Conservation (phyloP, 805 yeast species). For the Candida peoriensis region DNA sequence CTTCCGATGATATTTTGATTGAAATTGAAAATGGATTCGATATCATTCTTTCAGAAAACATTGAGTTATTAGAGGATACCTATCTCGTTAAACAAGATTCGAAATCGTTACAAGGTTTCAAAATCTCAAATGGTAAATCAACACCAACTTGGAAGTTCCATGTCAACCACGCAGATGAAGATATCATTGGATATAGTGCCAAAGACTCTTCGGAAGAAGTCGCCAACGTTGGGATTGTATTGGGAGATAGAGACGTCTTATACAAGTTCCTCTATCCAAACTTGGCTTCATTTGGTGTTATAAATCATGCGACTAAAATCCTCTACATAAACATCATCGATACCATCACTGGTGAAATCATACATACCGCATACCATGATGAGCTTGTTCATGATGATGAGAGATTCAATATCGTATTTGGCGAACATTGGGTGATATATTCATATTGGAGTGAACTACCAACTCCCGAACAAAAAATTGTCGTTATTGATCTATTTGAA, state of each 20-base stretch:
- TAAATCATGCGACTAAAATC: slow-evolving; percentile 22
- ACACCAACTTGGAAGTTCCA: slow-evolving; percentile 35
- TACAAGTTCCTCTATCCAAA: slow-evolving; percentile 84
- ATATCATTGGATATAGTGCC: slow-evolving; percentile 34
- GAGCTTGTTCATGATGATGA: slow-evolving; percentile 37
- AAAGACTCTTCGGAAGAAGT: slow-evolving; percentile 37
- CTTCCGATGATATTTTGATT: slow-evolving; percentile 14
- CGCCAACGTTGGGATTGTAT: slow-evolving; percentile 62
- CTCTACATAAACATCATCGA: slow-evolving; percentile 57
- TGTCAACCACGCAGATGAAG: slow-evolving; percentile 26
- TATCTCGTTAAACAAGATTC: slow-evolving; percentile 24
- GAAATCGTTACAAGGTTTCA: slow-evolving; percentile 22
- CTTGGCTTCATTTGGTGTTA: slow-evolving; percentile 46
- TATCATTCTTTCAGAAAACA: slow-evolving; percentile 15
- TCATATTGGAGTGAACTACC: slow-evolving; percentile 51
- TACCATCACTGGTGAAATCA: slow-evolving; percentile 59
- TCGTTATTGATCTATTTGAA: slow-evolving; percentile 76
- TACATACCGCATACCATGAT: slow-evolving; percentile 40
- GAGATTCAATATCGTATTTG: slow-evolving; percentile 50
- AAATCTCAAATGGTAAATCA: slow-evolving; percentile 14
- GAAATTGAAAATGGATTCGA: slow-evolving; percentile 16
- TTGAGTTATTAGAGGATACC: slow-evolving; percentile 14
- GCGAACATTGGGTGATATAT: slow-evolving; percentile 81
- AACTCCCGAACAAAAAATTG: slow-evolving; percentile 49
- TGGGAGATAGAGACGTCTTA: slow-evolving; percentile 66